Base-by-base conservation (phyloP, 768 basidiomycete species). In the Calocybe gangraenosa region DNA sequence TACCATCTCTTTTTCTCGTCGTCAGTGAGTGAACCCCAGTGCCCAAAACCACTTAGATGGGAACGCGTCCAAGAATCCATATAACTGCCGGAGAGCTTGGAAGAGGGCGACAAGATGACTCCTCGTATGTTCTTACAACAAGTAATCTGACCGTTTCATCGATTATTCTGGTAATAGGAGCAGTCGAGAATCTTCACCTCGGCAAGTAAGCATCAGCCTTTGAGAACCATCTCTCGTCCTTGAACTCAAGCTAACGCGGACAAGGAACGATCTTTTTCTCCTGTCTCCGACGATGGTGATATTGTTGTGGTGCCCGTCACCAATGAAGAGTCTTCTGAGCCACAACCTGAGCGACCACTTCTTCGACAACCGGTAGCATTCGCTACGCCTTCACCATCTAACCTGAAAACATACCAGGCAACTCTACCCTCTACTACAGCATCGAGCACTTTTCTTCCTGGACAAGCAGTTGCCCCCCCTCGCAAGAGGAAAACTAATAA, bases 321-420 rank as follows among this genome's bases (percentile, higher is more conserved):
- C 32, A 63, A 70, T 40, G 70, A 73, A 50, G 72, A 76, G 48
- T 69, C 74, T 9, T 73, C 78, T 47, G 25, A 28, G n/a, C n/a
- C 25, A 28, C 25, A 28, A 74, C 75, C 65, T 17, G 63, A 68
- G 30, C 65, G 66, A 5, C 82, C 82, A 30, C 57, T 84, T 21
- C 71, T 84, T 51, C 73, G 82, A 38, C 74, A 81, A 56, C 68
- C 78, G n/a, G 62, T 84, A 31, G 82, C 67, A 17, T 83, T 82
- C 54, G 59, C 68, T 30, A 54, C 53, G 30, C 40, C 62, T 43
- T 57, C 66, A 21, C 54, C 60, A 34, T 33, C 59, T 22, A 61
- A 55, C 43, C 54, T 71, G 32, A 67, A 58, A 34, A 76, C 74
- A 22, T 76, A 76, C 50, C 61, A 76, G 51, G 69, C 69, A 9